Evolutionary conservation across 2,329 filamentous ascomycete genomes (phyloP).

Genomic region (Cordyceps tenuipes): DNA sequence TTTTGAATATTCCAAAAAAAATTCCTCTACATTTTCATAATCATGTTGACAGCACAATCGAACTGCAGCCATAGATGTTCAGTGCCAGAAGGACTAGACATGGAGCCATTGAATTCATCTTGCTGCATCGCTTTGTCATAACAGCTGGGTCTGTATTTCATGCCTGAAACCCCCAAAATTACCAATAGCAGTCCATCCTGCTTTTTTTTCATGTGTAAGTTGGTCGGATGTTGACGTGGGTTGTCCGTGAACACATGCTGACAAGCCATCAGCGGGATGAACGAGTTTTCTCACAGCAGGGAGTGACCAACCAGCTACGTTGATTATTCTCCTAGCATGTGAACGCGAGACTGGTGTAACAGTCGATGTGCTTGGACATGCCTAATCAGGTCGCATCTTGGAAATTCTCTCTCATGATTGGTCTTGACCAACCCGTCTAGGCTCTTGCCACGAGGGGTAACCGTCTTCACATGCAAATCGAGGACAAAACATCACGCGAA

Average conservation of each 20-base stretch:
- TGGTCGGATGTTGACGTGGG: not conserved
- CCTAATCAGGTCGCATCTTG: not conserved
- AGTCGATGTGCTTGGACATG: not conserved
- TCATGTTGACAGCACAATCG: not conserved
- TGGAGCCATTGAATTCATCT: not conserved
- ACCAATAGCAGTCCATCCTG: not conserved
- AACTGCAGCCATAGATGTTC: not conserved
- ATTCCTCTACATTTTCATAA: not conserved
- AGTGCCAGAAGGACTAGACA: not conserved
- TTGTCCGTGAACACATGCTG: not conserved
- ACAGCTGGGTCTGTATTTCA: not conserved
- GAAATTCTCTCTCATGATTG: not conserved
- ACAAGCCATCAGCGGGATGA: not conserved
- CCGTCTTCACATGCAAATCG: slow-evolving; percentile 1
- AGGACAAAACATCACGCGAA: not conserved
- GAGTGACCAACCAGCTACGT: not conserved
- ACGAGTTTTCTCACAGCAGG: not conserved
- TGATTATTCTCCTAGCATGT: not conserved
- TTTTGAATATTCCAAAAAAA: not conserved
- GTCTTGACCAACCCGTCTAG: not conserved
- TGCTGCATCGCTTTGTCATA: not conserved
- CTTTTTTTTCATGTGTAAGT: not conserved
- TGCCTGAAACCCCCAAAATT: no score
- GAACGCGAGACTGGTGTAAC: not conserved
- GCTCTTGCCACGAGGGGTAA: not conserved